A percentile compares a stretch with the other conserved stretches of the same genome.
These are phyloP conservation scores for Lentinula aciculospora DNA, from an alignment of 768 basidiomycete genomes.

Conservation along the genomic window DNA sequence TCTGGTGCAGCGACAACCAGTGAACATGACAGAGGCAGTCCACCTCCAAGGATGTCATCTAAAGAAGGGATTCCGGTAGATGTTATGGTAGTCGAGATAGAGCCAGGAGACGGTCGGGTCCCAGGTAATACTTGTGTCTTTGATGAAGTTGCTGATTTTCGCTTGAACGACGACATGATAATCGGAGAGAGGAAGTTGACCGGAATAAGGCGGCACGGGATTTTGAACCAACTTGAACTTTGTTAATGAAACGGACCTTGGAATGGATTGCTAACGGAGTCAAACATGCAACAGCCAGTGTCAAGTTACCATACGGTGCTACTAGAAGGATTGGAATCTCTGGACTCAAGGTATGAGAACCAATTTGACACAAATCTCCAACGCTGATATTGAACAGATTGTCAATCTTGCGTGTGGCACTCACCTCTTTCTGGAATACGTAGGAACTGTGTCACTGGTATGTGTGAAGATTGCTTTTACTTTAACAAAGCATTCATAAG, in stretches of 20 bases:
- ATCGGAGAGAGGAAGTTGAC: neutral
- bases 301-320: neutral
- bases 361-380: neutral
- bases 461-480: conserved; percentile 9
- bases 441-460: conserved; percentile 53
- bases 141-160: conserved; percentile 44
- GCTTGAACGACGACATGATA: conserved; percentile 78
- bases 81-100: conserved; percentile 49
- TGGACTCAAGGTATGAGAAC: neutral
- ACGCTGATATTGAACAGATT: conserved; percentile 25
- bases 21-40: conserved; percentile 76
- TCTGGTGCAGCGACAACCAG: conserved; percentile 80
- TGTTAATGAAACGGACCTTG: neutral
- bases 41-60: conserved; percentile 93
- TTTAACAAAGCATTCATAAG: neutral
- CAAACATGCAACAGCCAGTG: neutral
- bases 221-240: neutral
- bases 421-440: conserved; percentile 60
- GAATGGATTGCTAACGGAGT: neutral
- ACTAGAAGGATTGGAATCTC: neutral
- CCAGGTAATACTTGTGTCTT: conserved; percentile 43
- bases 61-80: conserved; percentile 91
- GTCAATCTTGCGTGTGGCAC: conserved; percentile 50
- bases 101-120: conserved; percentile 53
- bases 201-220: neutral